Evolutionary conservation across 1,139 yeast species (phyloP), one percentile per base, ranked within the genome.

Genomic region (Entelexis paramagnoliae): DNA sequence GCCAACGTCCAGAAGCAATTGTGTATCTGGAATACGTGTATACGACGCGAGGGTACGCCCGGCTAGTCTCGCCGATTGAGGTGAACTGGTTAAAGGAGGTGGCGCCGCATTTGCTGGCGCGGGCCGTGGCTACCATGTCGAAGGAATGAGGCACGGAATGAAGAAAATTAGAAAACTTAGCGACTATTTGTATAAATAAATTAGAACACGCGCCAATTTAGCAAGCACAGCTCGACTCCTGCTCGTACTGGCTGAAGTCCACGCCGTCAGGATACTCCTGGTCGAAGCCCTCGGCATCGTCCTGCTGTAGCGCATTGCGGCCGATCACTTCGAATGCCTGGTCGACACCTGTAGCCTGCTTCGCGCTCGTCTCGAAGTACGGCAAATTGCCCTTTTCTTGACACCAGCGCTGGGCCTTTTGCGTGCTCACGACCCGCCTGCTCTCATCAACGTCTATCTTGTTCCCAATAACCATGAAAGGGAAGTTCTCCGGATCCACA

Each of bases 261-360:
- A 91, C 89, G 42, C 97, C 96, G 68, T 91, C 97, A 50, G 93
- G 85, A 67, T 87, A 89, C 68, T 91, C 97, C 64, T 88, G 96
- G 61, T 81, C 83, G 59, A 84, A 87, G 56, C 85, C 87, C 58
- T 84, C 84, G 49, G 91, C 93, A 60, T 83, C 88, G 63, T 81
- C 83, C 66, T 85, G 93, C 66, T 89, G 95, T 62, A 91, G 74
- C 0, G 98, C 98, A 73, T 86, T 87, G 64, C 95, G 79, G 35
- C 96, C 96, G 63, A 91, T 86, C 44, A 88, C 95, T 65, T 91
- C 97, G 66, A 91, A 91, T 1, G 97, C 98, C 63, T 83, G 80
- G 63, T 89, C 96, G 39, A 91, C 96, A 58, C 91, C 91, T 49
- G 88, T 84, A 11, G 93, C 88, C 66, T 87, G 95, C 70, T 88